Evolutionary conservation across 1,139 yeast genomes (phyloP).

Genomic region (Yarrowia galli): DNA sequence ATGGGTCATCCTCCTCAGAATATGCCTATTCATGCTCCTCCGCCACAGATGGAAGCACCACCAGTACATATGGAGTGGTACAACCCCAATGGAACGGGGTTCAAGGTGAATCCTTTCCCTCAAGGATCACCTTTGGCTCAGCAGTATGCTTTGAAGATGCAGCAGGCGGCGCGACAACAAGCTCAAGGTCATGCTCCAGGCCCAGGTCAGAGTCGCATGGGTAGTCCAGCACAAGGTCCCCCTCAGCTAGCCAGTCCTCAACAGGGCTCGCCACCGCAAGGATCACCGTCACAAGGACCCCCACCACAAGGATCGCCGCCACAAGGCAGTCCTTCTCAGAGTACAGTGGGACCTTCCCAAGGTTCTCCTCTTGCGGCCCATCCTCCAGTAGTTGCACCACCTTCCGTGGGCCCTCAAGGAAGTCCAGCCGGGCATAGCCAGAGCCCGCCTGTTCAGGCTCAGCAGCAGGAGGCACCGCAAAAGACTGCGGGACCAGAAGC

Average conservation of each 20-base stretch:
- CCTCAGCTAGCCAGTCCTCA: background rate
- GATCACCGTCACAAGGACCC: no score
- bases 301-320: no score
- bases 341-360: background rate
- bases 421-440: no score
- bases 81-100: conserved; percentile 23
- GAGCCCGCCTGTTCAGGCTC: background rate
- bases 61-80: conserved; percentile 30
- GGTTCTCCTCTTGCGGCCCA: background rate
- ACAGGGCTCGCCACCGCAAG: background rate
- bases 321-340: no score
- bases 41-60: conserved; percentile 10
- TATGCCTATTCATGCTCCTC: background rate
- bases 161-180: background rate
- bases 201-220: background rate
- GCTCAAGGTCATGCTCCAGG: background rate
- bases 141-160: conserved; percentile 21
- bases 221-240: background rate
- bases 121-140: conserved; percentile 14
- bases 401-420: no score
- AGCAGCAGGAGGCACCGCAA: background rate
- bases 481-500: background rate
- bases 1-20: background rate
- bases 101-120: conserved; percentile 23
- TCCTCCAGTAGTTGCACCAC: background rate